These are phyloP conservation scores for Crithidia thermophila DNA, from an alignment of 208 protist species.

Conservation along the genomic window DNA sequence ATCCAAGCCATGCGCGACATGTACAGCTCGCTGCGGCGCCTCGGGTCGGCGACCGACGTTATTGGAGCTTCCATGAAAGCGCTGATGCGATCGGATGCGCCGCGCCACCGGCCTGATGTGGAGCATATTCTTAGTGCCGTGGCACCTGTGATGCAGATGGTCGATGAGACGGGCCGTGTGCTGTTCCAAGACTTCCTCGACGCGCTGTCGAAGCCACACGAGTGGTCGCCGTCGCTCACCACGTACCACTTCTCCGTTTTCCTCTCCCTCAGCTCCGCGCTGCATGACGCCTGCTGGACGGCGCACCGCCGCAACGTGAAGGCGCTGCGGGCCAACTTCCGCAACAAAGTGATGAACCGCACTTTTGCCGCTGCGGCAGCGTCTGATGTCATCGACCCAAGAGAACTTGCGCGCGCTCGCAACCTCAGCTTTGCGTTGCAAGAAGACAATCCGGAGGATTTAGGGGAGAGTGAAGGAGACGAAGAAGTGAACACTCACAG, in stretches of 20 bases:
- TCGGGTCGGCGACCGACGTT: constrained; percentile 55
- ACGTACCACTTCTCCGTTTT: constrained; percentile 46
- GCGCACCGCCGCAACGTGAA: constrained; percentile 41
- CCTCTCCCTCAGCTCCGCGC: constrained; percentile 31
- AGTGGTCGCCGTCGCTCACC: constrained; percentile 29
- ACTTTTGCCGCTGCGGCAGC: constrained; percentile 21
- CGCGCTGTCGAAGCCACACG: constrained; percentile 37
- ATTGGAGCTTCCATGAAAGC: constrained; percentile 26
- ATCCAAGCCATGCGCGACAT: constrained; percentile 43
- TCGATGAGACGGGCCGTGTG: constrained; percentile 29
- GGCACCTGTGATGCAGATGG: constrained; percentile 37
- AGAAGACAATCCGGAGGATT: no score
- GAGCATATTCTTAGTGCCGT: constrained; percentile 19
- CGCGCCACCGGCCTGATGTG: background rate
- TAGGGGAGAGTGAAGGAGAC: no score
- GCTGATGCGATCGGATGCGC: constrained; percentile 1
- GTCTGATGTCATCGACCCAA: constrained; percentile 5
- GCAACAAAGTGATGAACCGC: constrained; percentile 29
- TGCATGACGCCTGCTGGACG: constrained; percentile 38
- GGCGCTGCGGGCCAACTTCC: constrained; percentile 39
- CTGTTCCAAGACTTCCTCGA: constrained; percentile 60
- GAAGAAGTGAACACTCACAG: no score
- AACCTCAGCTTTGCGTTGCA: constrained; percentile 8
- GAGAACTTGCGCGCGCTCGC: constrained; percentile 11
- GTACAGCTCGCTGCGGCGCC: constrained; percentile 55